These are phyloP conservation scores for Noccaea caerulescens DNA, from an alignment of 345 rosid genomes.

Conservation along the genomic window DNA sequence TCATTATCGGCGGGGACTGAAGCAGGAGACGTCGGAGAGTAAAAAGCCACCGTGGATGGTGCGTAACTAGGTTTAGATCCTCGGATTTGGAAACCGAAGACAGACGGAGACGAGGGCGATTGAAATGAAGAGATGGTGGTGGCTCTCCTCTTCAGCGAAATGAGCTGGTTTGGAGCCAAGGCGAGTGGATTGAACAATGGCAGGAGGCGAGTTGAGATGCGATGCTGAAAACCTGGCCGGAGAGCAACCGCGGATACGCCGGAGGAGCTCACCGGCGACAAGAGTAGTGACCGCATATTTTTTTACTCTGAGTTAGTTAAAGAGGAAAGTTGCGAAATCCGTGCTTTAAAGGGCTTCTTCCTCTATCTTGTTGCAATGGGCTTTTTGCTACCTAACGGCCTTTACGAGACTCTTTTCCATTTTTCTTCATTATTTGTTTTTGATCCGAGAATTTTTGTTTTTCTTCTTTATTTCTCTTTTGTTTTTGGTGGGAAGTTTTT, in stretches of 20 bases:
- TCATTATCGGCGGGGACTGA: conserved; percentile 53
- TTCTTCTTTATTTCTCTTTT: too few relatives aligned
- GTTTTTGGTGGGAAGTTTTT: too few relatives aligned
- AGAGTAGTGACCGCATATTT: conserved; percentile 65
- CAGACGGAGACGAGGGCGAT: conserved; percentile 22
- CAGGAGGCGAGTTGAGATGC: conserved; percentile 27
- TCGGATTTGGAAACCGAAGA: conserved; percentile 44
- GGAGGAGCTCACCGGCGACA: conserved; percentile 52
- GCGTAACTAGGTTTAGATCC: conserved; percentile 37
- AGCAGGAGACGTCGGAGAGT: conserved; percentile 51
- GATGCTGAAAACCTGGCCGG: conserved; percentile 34
- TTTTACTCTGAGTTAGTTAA: background rate
- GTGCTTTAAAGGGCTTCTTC: conserved; percentile 8
- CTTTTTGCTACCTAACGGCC: conserved; percentile 39
- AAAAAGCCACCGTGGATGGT: conserved; percentile 31
- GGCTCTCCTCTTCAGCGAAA: conserved; percentile 24
- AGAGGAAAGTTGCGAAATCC: conserved; percentile 22
- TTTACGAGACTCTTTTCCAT: background rate
- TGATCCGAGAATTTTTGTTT: background rate
- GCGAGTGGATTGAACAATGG: conserved; percentile 32
- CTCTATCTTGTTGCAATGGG: conserved; percentile 25
- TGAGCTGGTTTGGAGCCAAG: conserved; percentile 33
- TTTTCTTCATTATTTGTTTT: background rate
- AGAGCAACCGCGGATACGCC: conserved; percentile 43
- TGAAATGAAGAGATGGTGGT: conserved; percentile 35